Percentiles rank a stretch among this genome's conserved stretches.
phyloP scores from a whole-genome alignment of 208 protist species.

The Trypanosoma boissoni region DNA sequence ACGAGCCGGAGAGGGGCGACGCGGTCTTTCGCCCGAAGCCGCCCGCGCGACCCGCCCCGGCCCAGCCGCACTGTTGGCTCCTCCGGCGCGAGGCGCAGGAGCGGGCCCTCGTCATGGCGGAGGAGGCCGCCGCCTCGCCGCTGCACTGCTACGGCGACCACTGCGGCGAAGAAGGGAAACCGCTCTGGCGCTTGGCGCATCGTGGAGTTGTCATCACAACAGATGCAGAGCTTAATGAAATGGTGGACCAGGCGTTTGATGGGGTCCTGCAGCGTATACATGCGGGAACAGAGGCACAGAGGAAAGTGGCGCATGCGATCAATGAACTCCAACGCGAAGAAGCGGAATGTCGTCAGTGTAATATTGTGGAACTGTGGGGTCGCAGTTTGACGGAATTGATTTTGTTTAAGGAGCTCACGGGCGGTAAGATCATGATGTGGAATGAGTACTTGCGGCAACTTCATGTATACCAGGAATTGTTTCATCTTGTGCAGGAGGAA shows the following conservation, averaged over 20 bases:
- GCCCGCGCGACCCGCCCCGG: background rate
- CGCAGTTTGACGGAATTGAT: background rate
- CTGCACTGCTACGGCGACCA: conserved; percentile 4
- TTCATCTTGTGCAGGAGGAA: conserved; percentile 43
- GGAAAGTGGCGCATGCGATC: background rate
- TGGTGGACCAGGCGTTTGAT: conserved; percentile 4
- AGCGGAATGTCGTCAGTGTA: background rate
- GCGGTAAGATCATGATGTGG: conserved; percentile 35
- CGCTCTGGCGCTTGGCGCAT: too few relatives aligned
- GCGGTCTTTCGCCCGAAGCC: conserved; percentile 11
- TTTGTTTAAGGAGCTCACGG: conserved; percentile 16
- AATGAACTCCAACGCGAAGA: conserved; percentile 3
- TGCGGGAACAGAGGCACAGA: background rate
- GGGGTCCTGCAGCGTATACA: conserved; percentile 1
- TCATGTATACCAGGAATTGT: background rate
- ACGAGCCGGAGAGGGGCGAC: background rate
- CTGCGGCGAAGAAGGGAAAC: background rate
- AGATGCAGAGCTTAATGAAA: conserved; percentile 12
- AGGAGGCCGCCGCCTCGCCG: conserved; percentile 29
- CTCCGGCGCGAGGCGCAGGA: conserved; percentile 60
- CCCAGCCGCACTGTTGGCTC: conserved; percentile 26
- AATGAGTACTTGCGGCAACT: conserved; percentile 24
- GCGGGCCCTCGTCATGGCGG: conserved; percentile 31
- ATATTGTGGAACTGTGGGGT: conserved; percentile 1
- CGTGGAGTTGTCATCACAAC: conserved; percentile 4